phyloP scores from a whole-genome alignment of 106 monocot species.

The Apostasia ramifera region DNA sequence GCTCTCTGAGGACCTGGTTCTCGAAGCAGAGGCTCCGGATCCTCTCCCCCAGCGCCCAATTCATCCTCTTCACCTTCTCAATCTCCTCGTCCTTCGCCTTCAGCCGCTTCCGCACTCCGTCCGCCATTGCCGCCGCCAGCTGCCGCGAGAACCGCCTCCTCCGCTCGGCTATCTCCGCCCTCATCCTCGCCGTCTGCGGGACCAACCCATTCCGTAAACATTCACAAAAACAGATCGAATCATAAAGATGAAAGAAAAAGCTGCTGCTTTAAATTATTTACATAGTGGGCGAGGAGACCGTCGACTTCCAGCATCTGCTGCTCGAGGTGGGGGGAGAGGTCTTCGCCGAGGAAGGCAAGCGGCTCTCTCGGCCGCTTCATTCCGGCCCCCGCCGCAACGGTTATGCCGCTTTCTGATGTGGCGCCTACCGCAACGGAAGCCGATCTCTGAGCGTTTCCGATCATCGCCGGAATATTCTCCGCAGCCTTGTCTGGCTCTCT shows the following conservation, averaged over 20 bases:
- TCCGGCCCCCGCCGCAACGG: background rate
- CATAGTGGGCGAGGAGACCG: slow-evolving; percentile 23
- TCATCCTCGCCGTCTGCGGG: background rate
- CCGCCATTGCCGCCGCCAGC: background rate
- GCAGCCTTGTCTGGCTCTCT: background rate
- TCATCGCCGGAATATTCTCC: background rate
- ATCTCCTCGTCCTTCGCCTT: slow-evolving; percentile 4
- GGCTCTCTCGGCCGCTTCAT: slow-evolving; percentile 4
- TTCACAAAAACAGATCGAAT: background rate
- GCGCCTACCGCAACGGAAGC: background rate
- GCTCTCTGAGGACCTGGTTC: slow-evolving; percentile 5
- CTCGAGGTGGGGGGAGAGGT: slow-evolving; percentile 3
- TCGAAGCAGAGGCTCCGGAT: background rate
- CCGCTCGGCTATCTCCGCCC: background rate
- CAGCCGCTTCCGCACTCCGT: slow-evolving; percentile 1
- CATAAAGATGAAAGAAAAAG: background rate
- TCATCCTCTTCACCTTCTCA: slow-evolving; percentile 4
- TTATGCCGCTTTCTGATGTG: slow-evolving; percentile 13
- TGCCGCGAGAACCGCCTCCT: background rate
- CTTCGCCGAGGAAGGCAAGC: slow-evolving; percentile 3
- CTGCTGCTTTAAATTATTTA: background rate
- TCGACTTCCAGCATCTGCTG: slow-evolving; percentile 37
- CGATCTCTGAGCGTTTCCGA: background rate
- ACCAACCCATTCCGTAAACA: background rate
- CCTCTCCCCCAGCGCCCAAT: slow-evolving; percentile 6